Conservation (phyloP, 2,329 filamentous ascomycete genomes). For the Fusarium subglutinans region DNA sequence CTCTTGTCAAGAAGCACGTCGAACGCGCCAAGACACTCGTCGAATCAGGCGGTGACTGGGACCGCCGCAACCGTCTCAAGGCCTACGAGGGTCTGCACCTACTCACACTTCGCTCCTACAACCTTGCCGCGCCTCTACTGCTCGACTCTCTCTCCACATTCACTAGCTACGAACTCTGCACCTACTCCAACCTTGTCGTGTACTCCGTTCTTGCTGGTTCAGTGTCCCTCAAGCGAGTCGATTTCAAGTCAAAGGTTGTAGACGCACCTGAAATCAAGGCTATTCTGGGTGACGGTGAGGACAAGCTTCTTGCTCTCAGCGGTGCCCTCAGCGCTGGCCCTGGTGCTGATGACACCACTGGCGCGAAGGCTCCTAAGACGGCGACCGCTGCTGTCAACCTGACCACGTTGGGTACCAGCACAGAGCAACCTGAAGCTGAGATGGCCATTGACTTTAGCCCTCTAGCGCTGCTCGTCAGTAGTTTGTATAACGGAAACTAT, state of each 20-base stretch:
- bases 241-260: constrained; percentile 99
- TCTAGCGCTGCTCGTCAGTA: constrained; percentile 86
- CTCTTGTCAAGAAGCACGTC: constrained; percentile 91
- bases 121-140: constrained; percentile 86
- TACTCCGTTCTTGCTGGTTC: constrained; percentile 96
- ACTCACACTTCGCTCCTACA: constrained; percentile 91
- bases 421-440: constrained; percentile 81
- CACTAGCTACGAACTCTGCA: constrained; percentile 98
- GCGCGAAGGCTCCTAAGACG: constrained; percentile 63
- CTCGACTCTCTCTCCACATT: constrained; percentile 98
- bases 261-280: constrained; percentile 98
- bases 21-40: constrained; percentile 90
- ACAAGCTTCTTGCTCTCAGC: constrained; percentile 83
- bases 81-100: constrained; percentile 96
- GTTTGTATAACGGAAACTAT: constrained; percentile 93
- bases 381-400: constrained; percentile 82
- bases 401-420: constrained; percentile 78
- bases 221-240: constrained; percentile 92
- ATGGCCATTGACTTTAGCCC: constrained; percentile 87
- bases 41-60: constrained; percentile 97
- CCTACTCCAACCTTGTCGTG: constrained; percentile 91
- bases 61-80: constrained; percentile 97
- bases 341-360: constrained; percentile 81
- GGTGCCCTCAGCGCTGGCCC: constrained; percentile 85
- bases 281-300: constrained; percentile 88